Conservation (phyloP, 768 basidiomycete species). For the Amyloporia xantha region DNA sequence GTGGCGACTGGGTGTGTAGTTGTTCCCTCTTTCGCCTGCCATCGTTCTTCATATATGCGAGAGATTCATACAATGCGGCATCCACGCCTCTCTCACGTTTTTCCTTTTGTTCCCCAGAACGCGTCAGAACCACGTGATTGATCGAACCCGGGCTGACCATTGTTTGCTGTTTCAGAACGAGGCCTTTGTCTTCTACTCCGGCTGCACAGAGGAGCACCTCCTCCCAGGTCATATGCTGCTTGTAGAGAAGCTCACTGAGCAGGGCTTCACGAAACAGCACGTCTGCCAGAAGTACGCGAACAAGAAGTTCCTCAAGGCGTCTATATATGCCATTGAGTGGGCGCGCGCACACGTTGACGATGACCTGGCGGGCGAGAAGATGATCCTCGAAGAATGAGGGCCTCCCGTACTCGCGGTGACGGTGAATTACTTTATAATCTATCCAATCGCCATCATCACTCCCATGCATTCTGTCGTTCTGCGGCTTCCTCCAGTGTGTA, state of each 20-base stretch:
- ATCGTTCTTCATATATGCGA: slow-evolving; percentile 10
- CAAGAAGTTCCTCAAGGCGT: slow-evolving; percentile 97
- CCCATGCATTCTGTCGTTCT: too few relatives aligned
- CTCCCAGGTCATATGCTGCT: slow-evolving; percentile 74
- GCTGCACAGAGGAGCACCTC: slow-evolving; percentile 85
- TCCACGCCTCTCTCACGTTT: slow-evolving; percentile 9
- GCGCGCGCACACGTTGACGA: slow-evolving; percentile 45
- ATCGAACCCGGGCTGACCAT: slow-evolving; percentile 3
- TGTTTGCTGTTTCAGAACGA: slow-evolving; percentile 55
- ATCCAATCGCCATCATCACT: slow-evolving; percentile 1
- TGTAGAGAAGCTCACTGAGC: slow-evolving; percentile 74
- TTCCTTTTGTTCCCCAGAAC: slow-evolving; percentile 8
- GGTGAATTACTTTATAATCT: too few relatives aligned
- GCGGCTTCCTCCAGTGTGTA: too few relatives aligned
- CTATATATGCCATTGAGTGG: slow-evolving; percentile 71
- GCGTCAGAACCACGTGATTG: slow-evolving; percentile 30
- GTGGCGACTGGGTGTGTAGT: slow-evolving; percentile 92
- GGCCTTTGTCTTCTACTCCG: slow-evolving; percentile 88
- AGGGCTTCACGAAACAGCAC: slow-evolving; percentile 76
- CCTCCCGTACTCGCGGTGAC: slow-evolving; percentile 12
- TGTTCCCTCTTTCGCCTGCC: slow-evolving; percentile 13
- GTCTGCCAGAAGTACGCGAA: slow-evolving; percentile 95
- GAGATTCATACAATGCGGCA: slow-evolving; percentile 8
- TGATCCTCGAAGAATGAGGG: slow-evolving; percentile 39
- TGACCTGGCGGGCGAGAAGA: slow-evolving; percentile 32